phyloP scores from a whole-genome alignment of 768 basidiomycete genomes.

The Pisolithus microcarpus region DNA sequence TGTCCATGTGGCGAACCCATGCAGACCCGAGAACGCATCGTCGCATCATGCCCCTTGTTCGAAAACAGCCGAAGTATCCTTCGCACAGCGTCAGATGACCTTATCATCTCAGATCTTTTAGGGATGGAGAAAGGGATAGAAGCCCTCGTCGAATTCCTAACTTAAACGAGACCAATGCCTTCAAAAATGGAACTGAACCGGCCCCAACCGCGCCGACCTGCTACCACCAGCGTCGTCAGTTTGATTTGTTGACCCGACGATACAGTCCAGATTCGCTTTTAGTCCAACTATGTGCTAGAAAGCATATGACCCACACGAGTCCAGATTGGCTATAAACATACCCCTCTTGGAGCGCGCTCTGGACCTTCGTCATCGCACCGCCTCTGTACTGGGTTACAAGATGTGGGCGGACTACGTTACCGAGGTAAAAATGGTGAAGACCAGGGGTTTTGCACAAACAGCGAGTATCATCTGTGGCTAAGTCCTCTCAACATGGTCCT shows the following conservation, averaged over 20 bases:
- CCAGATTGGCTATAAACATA: conserved; percentile 60
- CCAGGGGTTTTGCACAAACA: conserved; percentile 49
- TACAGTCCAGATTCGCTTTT: conserved; percentile 76
- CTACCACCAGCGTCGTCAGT: too few species aligned
- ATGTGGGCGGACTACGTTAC: conserved; percentile 84
- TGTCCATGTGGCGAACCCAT: too few species aligned
- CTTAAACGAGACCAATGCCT: too few species aligned
- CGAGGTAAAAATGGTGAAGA: conserved; percentile 83
- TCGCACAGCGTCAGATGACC: too few species aligned
- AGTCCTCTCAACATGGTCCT: neutral
- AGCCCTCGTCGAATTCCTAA: too few species aligned
- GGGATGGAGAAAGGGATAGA: too few species aligned
- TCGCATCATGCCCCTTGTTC: too few species aligned
- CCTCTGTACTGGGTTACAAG: conserved; percentile 59
- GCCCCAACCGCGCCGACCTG: too few species aligned
- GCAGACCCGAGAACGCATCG: too few species aligned
- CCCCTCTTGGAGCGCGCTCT: conserved; percentile 63
- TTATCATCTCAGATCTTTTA: too few species aligned
- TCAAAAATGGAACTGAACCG: too few species aligned
- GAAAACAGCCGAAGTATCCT: too few species aligned
- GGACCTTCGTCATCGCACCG: conserved; percentile 62
- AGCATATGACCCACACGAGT: conserved; percentile 66
- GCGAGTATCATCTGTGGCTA: conserved; percentile 27
- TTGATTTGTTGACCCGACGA: neutral
- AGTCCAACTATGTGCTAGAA: conserved; percentile 59